Base-by-base conservation (phyloP, 2,329 filamentous ascomycete species). In the Zalaria obscura region DNA sequence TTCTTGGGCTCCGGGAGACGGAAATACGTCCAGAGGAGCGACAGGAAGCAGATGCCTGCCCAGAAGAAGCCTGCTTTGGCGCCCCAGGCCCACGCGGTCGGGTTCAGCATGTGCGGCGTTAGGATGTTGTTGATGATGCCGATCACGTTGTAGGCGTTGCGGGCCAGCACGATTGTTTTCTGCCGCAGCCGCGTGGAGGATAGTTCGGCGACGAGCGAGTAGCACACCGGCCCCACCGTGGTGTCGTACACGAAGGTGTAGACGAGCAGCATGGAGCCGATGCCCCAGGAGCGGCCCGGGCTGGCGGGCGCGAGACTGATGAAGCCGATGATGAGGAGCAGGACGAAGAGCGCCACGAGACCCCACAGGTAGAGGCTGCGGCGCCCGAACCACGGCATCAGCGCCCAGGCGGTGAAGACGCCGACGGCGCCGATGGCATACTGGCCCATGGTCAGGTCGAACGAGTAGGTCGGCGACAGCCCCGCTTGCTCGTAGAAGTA, bases 1-100 rank as follows among this genome's bases (percentile, higher is more conserved):
- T 65, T 70, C 43, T 65, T 67, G 10, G 73, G 70, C 59, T 77
- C 74, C 3, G 71, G 71, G 4, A 73, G 58, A 11, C 66, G 68
- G 50, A 70, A 70, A 45, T 61, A 71, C 0, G 70, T 67, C 64
- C 73, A 77, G 1, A 63, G 39, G 2, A 67, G 55, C 29, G 67
- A 69, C 3, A 65, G 9, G 3, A 68, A 47, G 47, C 69, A 69
- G 7, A 68, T 61, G 2, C 51, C 58, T 5, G 55, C 61, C 55
- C 57, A 68, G 37, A 68, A 58, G 40, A 67, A 66, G 1, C 47
- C 49, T 5, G 46, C 60, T 62, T 44, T 47, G 9, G 31, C 38
- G 1, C 38, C 38, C 45, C 42, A 47, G 26, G 43, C 27, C 47
- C 47, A 48, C 26, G 40, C 45, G 11, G 25, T 39, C 1, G 50